Conservation (phyloP, 208 protist species). For the Crithidia expoeki region DNA sequence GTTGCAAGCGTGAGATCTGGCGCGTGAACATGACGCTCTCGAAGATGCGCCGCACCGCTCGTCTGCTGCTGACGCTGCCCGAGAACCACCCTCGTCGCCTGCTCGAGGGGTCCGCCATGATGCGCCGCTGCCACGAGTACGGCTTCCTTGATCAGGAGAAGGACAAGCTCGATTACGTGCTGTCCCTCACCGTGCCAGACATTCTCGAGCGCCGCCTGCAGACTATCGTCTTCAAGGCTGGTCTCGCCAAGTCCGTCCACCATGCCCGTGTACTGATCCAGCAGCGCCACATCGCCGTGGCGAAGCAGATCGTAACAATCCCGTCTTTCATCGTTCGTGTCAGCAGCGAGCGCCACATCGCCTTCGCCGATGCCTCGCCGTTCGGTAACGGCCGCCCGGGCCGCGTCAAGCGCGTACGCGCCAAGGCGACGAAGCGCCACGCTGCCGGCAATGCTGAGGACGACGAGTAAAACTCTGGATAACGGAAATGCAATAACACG, state of each 20-base stretch:
- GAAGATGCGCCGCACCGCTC: conserved; percentile 99
- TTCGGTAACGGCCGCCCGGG: conserved; percentile 96
- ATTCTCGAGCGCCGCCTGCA: conserved; percentile 99
- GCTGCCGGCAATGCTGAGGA: conserved; percentile 53
- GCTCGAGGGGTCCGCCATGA: conserved; percentile 99
- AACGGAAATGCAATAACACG: not conserved
- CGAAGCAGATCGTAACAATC: conserved; percentile 99
- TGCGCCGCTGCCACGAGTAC: conserved; percentile 98
- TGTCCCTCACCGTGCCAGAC: conserved; percentile 98
- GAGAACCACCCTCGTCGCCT: conserved; percentile 96
- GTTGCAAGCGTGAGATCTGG: conserved; percentile 99
- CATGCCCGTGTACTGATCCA: conserved; percentile 99
- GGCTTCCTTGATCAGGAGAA: conserved; percentile 98
- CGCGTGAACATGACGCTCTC: conserved; percentile 98
- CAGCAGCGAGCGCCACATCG: conserved; percentile 98
- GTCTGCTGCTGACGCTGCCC: conserved; percentile 99
- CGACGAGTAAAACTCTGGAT: conserved; percentile 48
- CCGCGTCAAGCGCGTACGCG: conserved; percentile 95
- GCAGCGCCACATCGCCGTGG: conserved; percentile 99
- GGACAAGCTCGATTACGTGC: conserved; percentile 99
- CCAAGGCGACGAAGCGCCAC: conserved; percentile 71
- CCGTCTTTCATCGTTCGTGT: conserved; percentile 99
- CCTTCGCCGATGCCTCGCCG: conserved; percentile 96
- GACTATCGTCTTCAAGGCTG: conserved; percentile 98
- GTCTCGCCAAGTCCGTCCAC: conserved; percentile 99